Base-by-base conservation (phyloP, 1,284 basidiomycete species). In the Leccinum proximum region DNA sequence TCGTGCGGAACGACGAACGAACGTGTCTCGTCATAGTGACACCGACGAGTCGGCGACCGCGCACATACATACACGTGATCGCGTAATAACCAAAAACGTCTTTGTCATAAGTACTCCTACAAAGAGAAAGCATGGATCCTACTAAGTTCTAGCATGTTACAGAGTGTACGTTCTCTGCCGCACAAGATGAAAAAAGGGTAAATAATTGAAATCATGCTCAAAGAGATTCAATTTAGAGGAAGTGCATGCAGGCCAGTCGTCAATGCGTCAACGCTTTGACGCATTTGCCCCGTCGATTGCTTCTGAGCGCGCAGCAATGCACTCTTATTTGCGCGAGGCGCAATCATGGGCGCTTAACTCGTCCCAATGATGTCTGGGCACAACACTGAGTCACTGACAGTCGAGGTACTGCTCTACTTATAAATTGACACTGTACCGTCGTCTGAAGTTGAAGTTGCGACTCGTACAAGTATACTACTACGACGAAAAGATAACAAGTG, bases 261-360 rank as follows among this genome's bases (percentile, higher is more conserved):
- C 65, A 74, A 26, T 74, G 73, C 30, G 57, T 71, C 65, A 74
- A 26, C 75, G 73, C 30, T 54, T 70, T 10, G 74, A 68, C 33
- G 73, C 73, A 26, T 74, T 74, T 45, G 73, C 73, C 75, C 75
- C 13, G 45, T 60, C 1, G 67, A 73, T 42, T 69, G 63, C 77
- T 91, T 91, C 67, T 87, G 87, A 13, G 82, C 84, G 30, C 92
- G 81, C 62, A 93, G 74, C n/a, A 87, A 76, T 2, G 91, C 89
- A 68, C 88, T 92, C 75, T 83, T 86, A 75, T 93, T 93, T 64
- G 81, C 84, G 60, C 89, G 81, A 6, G 91, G 91, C 2, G 78
- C 76, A 66, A 92, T 88, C 2, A 81, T 79, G 1, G 90, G 89
- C 3, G 79, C 79, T 60, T 77, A 30, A 30, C 30, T 30, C 30